Evolutionary conservation across 768 basidiomycete genomes (phyloP).

Genomic region (Coprinopsis sp.): DNA sequence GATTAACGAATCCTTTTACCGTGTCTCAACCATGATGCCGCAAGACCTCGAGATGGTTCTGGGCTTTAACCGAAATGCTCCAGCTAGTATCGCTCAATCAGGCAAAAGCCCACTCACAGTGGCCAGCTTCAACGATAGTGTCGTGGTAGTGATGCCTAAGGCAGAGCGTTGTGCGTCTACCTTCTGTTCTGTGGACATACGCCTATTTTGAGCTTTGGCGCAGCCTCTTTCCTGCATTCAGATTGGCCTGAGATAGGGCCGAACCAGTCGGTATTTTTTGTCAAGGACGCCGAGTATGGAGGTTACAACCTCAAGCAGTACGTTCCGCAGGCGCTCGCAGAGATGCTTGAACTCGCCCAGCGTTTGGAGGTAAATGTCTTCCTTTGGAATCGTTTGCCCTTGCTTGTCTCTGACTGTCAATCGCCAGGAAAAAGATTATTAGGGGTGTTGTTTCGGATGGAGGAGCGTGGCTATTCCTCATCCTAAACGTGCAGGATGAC

Average conservation of each 20-base stretch:
- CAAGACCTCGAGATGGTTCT: slow-evolving; percentile 12
- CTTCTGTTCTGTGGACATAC: slow-evolving; percentile 3
- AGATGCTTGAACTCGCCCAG: slow-evolving; percentile 5
- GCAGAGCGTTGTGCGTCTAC: slow-evolving; percentile 3
- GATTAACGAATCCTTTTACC: slow-evolving; percentile 13
- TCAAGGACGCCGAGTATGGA: slow-evolving; percentile 4
- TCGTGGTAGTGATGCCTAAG: slow-evolving; percentile 4
- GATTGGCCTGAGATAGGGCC: neutral
- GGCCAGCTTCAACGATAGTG: slow-evolving; percentile 9
- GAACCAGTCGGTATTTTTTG: slow-evolving; percentile 3
- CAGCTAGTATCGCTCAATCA: too few relatives aligned
- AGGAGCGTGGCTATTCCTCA: slow-evolving; percentile 6
- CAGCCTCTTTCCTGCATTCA: too few relatives aligned
- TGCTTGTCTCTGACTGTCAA: slow-evolving; percentile 1
- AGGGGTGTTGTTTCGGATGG: slow-evolving; percentile 8
- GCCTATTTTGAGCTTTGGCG: slow-evolving; percentile 6
- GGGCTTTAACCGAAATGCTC: slow-evolving; percentile 10
- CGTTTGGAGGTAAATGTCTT: neutral
- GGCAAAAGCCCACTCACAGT: slow-evolving; percentile 3
- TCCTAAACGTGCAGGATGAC: slow-evolving; percentile 5
- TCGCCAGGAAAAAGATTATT: slow-evolving; percentile 6
- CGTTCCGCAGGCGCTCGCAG: slow-evolving; percentile 4
- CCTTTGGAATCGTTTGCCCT: neutral
- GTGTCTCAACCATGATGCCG: slow-evolving; percentile 13
- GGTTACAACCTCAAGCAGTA: neutral